Base-by-base conservation (phyloP, 2,329 filamentous ascomycete species). In the Tolypocladium amazonense region DNA sequence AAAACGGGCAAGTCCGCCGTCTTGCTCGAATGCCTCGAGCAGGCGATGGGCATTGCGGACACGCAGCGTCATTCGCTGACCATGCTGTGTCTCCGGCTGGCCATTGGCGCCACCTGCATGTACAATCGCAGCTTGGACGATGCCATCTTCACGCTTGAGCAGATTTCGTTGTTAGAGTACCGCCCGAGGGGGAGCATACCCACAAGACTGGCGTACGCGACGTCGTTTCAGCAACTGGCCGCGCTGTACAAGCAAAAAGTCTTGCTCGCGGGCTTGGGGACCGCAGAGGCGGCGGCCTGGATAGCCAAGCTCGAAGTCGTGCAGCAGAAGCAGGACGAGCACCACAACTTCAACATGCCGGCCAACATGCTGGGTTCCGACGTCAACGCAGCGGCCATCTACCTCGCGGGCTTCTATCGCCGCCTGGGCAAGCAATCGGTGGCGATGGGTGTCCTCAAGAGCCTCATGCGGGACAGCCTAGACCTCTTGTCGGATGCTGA, bases 381-480 rank as follows among this genome's bases (percentile, higher is more conserved):
- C 39, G 69, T 76, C 61, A 77, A 77, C 57, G 71, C 72, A 2
- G 75, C 75, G 0, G 70, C 73, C 20, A 72, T 77, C 27, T 77
- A 75, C 61, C 69, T 76, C 14, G 69, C 73, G 1, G 66, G 75
- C 18, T 70, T 76, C 58, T 72, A 75, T 61, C 71, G 73, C 0
- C 68, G 74, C 2, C 62, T 68, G 0, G 69, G 70, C 4, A 62
- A 69, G 30, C 64, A 60, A 6, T 45, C 57, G 0, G 70, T 71
- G 5, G 69, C 75, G 0, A 63, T 66, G 2, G 58, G 60, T 3
- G 64, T 75, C 25, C 67, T 77, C 2, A 61, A 66, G 1, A 66
- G 61, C 1, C 68, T 77, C 27, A 69, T 77, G 18, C 63, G 69
- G 18, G 74, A 76, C 30, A 75, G 71, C 47, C 66, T 77, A 15